Evolutionary conservation across 129 eudicot genomes (phyloP).

Genomic region (Gnaphalium uliginosum): DNA sequence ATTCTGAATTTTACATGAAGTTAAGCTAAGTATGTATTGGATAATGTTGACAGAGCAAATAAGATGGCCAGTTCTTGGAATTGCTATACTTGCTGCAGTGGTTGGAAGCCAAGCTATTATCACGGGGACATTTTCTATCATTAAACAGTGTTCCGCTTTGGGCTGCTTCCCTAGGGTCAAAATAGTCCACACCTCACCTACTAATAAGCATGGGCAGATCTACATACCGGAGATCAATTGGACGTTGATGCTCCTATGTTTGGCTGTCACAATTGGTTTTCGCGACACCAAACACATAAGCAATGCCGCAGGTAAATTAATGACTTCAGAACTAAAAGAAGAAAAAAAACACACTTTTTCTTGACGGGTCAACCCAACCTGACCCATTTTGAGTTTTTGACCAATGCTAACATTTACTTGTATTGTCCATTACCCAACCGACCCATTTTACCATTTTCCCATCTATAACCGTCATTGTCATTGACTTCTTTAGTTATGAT

Average conservation of each 20-base stretch:
- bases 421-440: background rate
- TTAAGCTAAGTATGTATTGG: background rate
- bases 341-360: background rate
- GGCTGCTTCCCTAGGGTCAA: constrained; percentile 86
- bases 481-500: background rate
- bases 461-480: background rate
- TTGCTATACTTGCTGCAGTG: constrained; percentile 91
- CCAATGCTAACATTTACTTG: background rate
- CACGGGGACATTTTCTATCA: constrained; percentile 84
- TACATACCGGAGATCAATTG: constrained; percentile 91
- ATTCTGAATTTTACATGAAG: background rate
- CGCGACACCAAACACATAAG: constrained; percentile 83
- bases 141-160: constrained; percentile 80
- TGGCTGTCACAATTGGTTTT: constrained; percentile 85
- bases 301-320: constrained; percentile 76
- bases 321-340: background rate
- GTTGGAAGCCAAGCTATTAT: constrained; percentile 95
- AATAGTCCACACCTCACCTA: constrained; percentile 70
- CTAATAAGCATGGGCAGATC: constrained; percentile 80
- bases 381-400: background rate
- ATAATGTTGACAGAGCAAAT: constrained; percentile 57
- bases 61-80: constrained; percentile 89
- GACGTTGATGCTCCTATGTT: constrained; percentile 80
- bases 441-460: background rate
- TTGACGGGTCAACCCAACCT: background rate